Evolutionary conservation across 1,139 yeast genomes (phyloP).

Genomic region (Candida tunisiensis): DNA sequence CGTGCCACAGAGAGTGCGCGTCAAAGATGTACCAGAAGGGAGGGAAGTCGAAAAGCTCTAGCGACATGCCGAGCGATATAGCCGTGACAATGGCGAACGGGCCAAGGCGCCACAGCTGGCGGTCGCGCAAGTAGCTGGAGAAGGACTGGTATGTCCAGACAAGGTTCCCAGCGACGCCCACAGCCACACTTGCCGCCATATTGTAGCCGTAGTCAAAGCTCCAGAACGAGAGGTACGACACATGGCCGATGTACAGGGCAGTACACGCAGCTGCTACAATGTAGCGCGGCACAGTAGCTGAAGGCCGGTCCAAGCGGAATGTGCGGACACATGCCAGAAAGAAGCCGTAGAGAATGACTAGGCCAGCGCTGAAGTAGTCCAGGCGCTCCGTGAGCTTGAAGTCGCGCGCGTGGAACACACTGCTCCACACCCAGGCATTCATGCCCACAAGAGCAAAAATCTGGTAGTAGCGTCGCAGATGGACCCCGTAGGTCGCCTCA

Average conservation of each 20-base stretch:
- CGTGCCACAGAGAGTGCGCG: constrained; percentile 92
- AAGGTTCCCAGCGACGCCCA: constrained; percentile 62
- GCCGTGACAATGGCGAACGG: constrained; percentile 36
- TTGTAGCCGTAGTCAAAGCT: constrained; percentile 90
- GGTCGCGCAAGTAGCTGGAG: constrained; percentile 4
- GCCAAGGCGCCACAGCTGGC: constrained; percentile 26
- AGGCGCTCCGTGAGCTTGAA: constrained; percentile 60
- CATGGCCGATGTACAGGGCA: constrained; percentile 40
- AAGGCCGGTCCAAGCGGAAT: constrained; percentile 33
- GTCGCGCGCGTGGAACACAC: constrained; percentile 82
- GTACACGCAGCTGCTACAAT: constrained; percentile 28
- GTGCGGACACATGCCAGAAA: constrained; percentile 47
- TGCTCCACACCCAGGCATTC: constrained; percentile 77
- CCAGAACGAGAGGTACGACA: constrained; percentile 39
- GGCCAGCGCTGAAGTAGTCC: constrained; percentile 88
- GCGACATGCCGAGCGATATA: constrained; percentile 58
- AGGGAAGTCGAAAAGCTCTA: constrained; percentile 82
- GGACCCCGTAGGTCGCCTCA: constrained; percentile 5
- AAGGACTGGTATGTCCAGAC: constrained; percentile 25
- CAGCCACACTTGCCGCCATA: constrained; percentile 73
- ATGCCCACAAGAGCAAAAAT: constrained; percentile 45
- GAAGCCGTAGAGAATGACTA: constrained; percentile 66
- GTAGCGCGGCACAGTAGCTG: constrained; percentile 15
- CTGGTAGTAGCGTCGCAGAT: constrained; percentile 26
- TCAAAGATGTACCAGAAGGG: constrained; percentile 53